phyloP scores from a whole-genome alignment of 306 rosid species.

The Inga laurina region DNA sequence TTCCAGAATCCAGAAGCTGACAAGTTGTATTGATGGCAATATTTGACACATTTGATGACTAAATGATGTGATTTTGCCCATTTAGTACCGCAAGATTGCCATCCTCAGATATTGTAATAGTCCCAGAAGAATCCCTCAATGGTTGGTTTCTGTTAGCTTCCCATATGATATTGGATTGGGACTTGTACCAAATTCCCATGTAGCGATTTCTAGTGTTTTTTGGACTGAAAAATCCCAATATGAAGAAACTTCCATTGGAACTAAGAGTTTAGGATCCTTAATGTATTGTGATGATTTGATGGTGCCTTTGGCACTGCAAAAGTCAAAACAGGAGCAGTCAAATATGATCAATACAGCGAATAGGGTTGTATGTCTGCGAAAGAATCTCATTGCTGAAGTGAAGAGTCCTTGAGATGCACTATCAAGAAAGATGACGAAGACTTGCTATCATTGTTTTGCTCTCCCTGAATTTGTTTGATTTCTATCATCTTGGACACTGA shows the following conservation, averaged over 20 bases:
- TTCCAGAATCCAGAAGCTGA: neutral
- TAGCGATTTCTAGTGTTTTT: neutral
- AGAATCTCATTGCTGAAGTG: neutral
- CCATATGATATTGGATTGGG: neutral
- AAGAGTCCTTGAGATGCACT: neutral
- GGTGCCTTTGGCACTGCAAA: neutral
- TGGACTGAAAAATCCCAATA: neutral
- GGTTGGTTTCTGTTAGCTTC: constrained; percentile 5
- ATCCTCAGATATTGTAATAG: neutral
- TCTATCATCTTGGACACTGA: neutral
- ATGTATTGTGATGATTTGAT: neutral
- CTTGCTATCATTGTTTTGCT: neutral
- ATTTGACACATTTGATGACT: neutral
- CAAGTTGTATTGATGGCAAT: neutral
- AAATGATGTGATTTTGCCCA: neutral
- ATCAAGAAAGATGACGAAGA: neutral
- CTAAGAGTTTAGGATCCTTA: neutral
- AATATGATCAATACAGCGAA: neutral
- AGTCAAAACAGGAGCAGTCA: neutral
- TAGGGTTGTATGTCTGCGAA: neutral
- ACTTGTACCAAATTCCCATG: neutral
- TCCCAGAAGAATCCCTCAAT: neutral
- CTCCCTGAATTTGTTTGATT: neutral
- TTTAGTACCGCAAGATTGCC: neutral
- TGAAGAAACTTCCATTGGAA: neutral